phyloP scores from a whole-genome alignment of 2,329 filamentous ascomycete species.

The Laburnicola sp. region DNA sequence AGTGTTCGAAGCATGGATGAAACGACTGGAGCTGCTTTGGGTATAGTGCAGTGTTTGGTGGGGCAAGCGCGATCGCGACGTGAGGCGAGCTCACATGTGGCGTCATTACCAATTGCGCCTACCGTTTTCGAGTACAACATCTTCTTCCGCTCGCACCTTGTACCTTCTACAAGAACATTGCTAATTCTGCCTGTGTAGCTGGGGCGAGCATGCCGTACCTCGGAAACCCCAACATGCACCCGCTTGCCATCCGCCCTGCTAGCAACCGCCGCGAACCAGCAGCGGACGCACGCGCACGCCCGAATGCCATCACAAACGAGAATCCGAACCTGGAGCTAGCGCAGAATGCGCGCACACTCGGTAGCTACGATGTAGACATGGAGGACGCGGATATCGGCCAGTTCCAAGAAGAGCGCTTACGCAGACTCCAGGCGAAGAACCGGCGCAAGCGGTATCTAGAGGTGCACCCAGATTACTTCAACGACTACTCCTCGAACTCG shows the following conservation, averaged over 20 bases:
- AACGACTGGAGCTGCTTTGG: conserved; percentile 37
- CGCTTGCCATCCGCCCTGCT: conserved; percentile 27
- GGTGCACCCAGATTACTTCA: conserved; percentile 72
- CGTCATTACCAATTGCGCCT: conserved; percentile 26
- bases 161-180: background rate
- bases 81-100: conserved; percentile 30
- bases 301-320: background rate
- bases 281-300: conserved; percentile 3
- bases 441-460: conserved; percentile 76
- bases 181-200: background rate
- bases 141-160: no score
- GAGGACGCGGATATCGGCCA: conserved; percentile 20
- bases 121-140: background rate
- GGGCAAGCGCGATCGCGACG: conserved; percentile 3
- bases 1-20: conserved; percentile 39
- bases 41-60: conserved; percentile 17
- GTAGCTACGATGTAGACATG: conserved; percentile 19
- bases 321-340: background rate
- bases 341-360: conserved; percentile 1
- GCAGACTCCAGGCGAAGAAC: conserved; percentile 67
- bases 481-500: conserved; percentile 63
- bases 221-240: conserved; percentile 26
- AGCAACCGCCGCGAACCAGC: conserved; percentile 16
- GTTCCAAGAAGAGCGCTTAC: conserved; percentile 24
- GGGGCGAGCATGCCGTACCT: conserved; percentile 33